phyloP scores from a whole-genome alignment of 495 filamentous ascomycete genomes.

The Geoglossum glabrum region DNA sequence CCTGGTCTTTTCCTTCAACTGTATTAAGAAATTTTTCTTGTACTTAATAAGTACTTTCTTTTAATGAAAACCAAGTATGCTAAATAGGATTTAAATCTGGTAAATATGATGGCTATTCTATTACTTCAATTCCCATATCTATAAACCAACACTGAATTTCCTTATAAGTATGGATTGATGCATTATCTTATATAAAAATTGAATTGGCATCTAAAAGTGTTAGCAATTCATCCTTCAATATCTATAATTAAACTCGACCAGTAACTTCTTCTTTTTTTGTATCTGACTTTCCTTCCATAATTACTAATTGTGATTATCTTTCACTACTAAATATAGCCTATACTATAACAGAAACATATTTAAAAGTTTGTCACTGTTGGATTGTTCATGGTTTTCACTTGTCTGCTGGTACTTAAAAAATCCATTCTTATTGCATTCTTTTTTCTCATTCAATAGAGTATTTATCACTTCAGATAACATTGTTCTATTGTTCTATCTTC shows the following conservation, averaged over 20 bases:
- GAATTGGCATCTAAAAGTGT: neutral
- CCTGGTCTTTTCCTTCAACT: too few relatives aligned
- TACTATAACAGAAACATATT: neutral
- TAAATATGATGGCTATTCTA: conserved; percentile 7
- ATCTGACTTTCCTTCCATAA: neutral
- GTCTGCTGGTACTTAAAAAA: neutral
- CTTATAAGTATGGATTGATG: conserved; percentile 4
- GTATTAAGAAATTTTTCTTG: too few relatives aligned
- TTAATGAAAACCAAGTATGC: neutral
- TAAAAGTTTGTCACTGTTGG: neutral
- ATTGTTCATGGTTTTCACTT: neutral
- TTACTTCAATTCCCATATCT: neutral
- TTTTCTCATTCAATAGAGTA: neutral
- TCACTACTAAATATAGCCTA: neutral
- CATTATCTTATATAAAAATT: conserved; percentile 9
- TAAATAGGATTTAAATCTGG: conserved; percentile 8
- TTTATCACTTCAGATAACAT: neutral
- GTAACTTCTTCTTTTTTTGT: neutral
- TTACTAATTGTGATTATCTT: neutral
- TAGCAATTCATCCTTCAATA: neutral
- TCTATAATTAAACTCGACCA: neutral
- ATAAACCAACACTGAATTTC: conserved; percentile 3
- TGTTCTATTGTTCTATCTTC: neutral
- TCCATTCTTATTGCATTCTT: neutral
- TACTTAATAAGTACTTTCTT: neutral